phyloP scores from a whole-genome alignment of 441 rosid genomes.

The Omphalea diandra region DNA sequence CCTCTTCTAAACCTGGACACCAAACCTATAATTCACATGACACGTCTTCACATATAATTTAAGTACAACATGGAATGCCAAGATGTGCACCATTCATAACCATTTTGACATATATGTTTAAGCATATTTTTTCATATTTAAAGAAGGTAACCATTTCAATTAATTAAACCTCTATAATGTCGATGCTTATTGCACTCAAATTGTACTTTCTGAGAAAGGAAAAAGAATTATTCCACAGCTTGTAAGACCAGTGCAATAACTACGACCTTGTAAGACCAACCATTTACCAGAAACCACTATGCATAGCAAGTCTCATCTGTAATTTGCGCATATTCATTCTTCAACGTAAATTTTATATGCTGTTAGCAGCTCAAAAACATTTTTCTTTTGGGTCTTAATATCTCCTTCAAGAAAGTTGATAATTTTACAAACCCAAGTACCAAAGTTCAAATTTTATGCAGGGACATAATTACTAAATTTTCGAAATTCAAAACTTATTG shows the following conservation, averaged over 20 bases:
- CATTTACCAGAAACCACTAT: neutral
- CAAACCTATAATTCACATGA: neutral
- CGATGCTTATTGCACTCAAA: neutral
- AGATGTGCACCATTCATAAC: too few relatives aligned
- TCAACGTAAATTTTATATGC: neutral
- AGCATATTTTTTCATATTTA: neutral
- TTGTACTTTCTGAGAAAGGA: neutral
- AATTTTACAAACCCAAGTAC: neutral
- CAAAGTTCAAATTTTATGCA: neutral
- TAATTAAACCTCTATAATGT: neutral
- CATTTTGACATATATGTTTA: neutral
- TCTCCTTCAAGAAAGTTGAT: neutral
- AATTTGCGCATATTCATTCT: neutral
- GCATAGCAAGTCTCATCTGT: neutral
- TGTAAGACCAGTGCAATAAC: neutral
- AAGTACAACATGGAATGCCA: neutral
- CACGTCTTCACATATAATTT: neutral
- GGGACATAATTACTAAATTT: neutral
- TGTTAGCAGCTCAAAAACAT: neutral
- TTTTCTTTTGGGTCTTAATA: neutral
- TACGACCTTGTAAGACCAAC: neutral
- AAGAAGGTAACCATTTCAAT: neutral
- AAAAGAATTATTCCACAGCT: neutral
- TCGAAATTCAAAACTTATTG: neutral
- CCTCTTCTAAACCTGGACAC: neutral